These are phyloP conservation scores for Paxillus ammoniavirescens DNA, from an alignment of 768 basidiomycete genomes.

Conservation along the genomic window DNA sequence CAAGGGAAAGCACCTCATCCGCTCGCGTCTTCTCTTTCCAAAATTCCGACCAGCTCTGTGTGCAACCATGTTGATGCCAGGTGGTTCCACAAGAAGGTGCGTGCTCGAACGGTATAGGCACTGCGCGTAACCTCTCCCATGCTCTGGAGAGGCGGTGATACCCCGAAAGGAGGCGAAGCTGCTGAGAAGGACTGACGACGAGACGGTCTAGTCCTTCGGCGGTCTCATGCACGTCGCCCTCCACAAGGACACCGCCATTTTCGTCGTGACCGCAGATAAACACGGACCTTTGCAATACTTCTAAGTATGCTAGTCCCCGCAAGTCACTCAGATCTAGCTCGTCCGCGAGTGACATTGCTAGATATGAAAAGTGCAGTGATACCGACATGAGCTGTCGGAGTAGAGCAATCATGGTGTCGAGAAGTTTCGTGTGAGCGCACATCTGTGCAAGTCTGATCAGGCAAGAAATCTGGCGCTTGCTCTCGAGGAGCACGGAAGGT, in stretches of 20 bases:
- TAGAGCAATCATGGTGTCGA: slow-evolving; percentile 57
- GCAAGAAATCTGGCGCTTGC: slow-evolving; percentile 51
- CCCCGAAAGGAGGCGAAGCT: slow-evolving; percentile 64
- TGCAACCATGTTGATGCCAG: slow-evolving; percentile 73
- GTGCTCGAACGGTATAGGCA: slow-evolving; percentile 64
- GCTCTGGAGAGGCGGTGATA: slow-evolving; percentile 64
- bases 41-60: slow-evolving; percentile 73
- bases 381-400: slow-evolving; percentile 60
- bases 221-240: slow-evolving; percentile 32
- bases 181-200: slow-evolving; percentile 56
- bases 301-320: slow-evolving; percentile 66
- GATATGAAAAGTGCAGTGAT: slow-evolving; percentile 65
- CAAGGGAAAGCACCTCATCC: slow-evolving; percentile 57
- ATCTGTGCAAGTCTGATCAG: slow-evolving; percentile 66
- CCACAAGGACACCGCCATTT: slow-evolving; percentile 16
- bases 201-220: slow-evolving; percentile 44
- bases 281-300: slow-evolving; percentile 65
- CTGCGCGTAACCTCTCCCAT: slow-evolving; percentile 63
- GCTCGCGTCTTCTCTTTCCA: slow-evolving; percentile 74
- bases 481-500: slow-evolving; percentile 36
- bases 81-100: slow-evolving; percentile 59
- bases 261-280: slow-evolving; percentile 21
- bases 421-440: slow-evolving; percentile 59
- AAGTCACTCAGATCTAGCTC: slow-evolving; percentile 61
- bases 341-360: slow-evolving; percentile 72